Conservation (phyloP, 129 eudicot species). For the Solidago caesia region DNA sequence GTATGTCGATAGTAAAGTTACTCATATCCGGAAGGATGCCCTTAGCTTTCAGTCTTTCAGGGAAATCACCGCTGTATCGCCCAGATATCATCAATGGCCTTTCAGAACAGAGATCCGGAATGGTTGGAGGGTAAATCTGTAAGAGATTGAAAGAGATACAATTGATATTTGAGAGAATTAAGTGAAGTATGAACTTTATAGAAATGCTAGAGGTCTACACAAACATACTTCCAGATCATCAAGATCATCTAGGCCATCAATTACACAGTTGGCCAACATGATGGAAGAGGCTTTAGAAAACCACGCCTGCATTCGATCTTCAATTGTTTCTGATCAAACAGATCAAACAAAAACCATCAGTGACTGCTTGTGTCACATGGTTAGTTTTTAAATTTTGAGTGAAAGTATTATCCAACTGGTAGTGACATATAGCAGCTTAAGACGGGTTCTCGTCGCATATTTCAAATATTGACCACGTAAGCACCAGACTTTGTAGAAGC, state of each 20-base stretch:
- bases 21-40: constrained; percentile 62
- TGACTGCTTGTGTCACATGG: not conserved
- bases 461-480: not conserved
- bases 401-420: not conserved
- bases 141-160: not conserved
- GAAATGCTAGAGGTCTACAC: not conserved
- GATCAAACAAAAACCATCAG: constrained; percentile 1
- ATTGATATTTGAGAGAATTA: not conserved
- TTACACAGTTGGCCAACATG: constrained; percentile 58
- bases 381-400: too few relatives aligned
- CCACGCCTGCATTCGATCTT: constrained; percentile 50
- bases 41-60: constrained; percentile 49
- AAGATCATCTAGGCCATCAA: constrained; percentile 52
- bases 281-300: constrained; percentile 63
- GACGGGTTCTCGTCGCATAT: not conserved
- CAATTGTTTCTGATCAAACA: constrained; percentile 58
- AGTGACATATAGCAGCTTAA: not conserved
- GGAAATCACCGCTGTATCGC: constrained; percentile 71
- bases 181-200: not conserved
- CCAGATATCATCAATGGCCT: constrained; percentile 72
- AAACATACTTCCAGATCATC: constrained; percentile 68
- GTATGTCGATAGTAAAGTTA: constrained; percentile 53
- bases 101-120: constrained; percentile 75
- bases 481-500: too few relatives aligned
- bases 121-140: constrained; percentile 68